These are phyloP conservation scores for Stenogyne calaminthoides DNA, from an alignment of 305 asterid species.

Conservation along the genomic window DNA sequence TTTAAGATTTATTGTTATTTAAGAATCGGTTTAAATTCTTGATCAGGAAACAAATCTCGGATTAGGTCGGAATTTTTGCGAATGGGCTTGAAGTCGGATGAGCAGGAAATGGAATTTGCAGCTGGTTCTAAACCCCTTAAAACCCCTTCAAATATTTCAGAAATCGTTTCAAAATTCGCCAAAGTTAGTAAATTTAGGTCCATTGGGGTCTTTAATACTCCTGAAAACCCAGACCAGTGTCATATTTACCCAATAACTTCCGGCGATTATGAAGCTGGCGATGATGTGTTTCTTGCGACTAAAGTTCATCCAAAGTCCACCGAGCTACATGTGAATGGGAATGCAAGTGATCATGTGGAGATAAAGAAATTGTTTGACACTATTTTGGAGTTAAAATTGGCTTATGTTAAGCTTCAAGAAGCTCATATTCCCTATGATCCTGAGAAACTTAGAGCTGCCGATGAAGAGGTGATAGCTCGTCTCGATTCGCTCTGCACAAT, in stretches of 20 bases:
- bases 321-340: constrained; percentile 34
- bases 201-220: constrained; percentile 56
- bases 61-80: constrained; percentile 23
- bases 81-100: constrained; percentile 46
- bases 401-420: constrained; percentile 75
- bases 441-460: constrained; percentile 59
- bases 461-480: constrained; percentile 49
- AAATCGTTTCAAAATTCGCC: constrained; percentile 49
- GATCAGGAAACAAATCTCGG: constrained; percentile 30
- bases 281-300: constrained; percentile 36
- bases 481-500: constrained; percentile 54
- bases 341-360: constrained; percentile 40
- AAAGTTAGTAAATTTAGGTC: constrained; percentile 62
- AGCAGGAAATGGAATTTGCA: constrained; percentile 47
- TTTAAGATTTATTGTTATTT: constrained; percentile 1
- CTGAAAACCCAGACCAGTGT: constrained; percentile 34
- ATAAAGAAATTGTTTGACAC: constrained; percentile 54
- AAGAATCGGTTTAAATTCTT: constrained; percentile 21
- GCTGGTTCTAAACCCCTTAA: constrained; percentile 45
- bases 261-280: constrained; percentile 18
- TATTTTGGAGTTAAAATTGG: constrained; percentile 56
- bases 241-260: constrained; percentile 31
- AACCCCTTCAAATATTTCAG: constrained; percentile 54
- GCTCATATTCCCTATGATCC: constrained; percentile 75
- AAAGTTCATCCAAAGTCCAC: constrained; percentile 28